Base-by-base conservation (phyloP, 208 protist genomes). In the Trypanosoma boissoni region DNA sequence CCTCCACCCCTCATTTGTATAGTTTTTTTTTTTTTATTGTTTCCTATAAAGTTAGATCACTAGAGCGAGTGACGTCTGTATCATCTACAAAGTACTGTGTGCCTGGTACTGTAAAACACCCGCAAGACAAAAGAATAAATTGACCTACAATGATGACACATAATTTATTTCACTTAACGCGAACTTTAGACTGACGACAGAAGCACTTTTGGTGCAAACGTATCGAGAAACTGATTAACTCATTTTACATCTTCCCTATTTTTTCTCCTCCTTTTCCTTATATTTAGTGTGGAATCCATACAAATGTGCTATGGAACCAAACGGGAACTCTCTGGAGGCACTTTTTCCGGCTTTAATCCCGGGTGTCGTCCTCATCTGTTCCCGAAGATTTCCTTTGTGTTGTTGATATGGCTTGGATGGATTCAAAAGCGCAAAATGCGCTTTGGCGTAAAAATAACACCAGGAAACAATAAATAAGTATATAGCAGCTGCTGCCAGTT, bases 201-300 rank as follows among this genome's bases (percentile, higher is more conserved):
- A 29, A 65, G 31, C 32, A 20, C 26, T 34, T 43, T 52, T 44
- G 27, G 37, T 51, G 10, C 32, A 74, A 74, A 78, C 72, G 67
- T 78, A 78, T 78, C 72, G 72, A 78, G 72, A 78, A 78, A 66
- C 72, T 78, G 72, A 78, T 16, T 41, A 31, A 21, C 37, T 26
- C 59, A 59, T 46, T 46, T 42, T 23, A 18, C 12, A 2, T 28
- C 31, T 21, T 20, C 51, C 53, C 21, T 12, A 3, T 0, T 26
- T 2, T 44, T 44, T 41, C 9, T 46, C 21, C n/a, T 31, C 23
- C 3, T 24, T 55, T 32, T 26, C n/a, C 14, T 31, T 23, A 24
- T 21, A 12, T 64, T 49, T 46, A 16, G 27, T 23, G 6, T 42
- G 7, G 44, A 49, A 26, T 49, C 18, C 18, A 9, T 42, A 16